A percentile compares a stretch with the other conserved stretches of the same genome.
Evolutionary conservation across 495 filamentous ascomycete species (phyloP).

Genomic region (Lichenothelia convexa): DNA sequence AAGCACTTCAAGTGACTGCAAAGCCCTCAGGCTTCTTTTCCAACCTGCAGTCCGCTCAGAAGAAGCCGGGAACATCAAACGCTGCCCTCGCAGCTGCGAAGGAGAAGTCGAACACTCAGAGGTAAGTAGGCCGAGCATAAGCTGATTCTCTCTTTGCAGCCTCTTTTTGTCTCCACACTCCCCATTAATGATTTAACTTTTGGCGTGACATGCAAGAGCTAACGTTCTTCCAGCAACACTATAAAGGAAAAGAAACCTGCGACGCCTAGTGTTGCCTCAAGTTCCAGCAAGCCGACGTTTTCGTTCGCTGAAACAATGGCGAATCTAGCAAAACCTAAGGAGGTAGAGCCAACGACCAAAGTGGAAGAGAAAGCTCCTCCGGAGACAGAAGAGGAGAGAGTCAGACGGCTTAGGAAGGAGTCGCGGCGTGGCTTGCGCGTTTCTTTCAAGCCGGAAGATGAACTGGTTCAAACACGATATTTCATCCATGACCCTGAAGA

Average conservation of each 20-base stretch:
- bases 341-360: constrained; percentile 32
- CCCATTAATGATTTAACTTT: too few species aligned
- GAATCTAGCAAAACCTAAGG: constrained; percentile 45
- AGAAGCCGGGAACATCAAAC: constrained; percentile 40
- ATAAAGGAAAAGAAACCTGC: constrained; percentile 10
- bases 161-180: too few species aligned
- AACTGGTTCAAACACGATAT: constrained; percentile 50
- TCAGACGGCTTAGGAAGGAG: constrained; percentile 62
- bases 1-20: constrained; percentile 30
- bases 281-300: constrained; percentile 21
- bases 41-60: constrained; percentile 38
- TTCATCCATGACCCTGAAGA: constrained; percentile 72
- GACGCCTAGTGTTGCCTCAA: not conserved
- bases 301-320: constrained; percentile 37
- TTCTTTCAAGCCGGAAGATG: constrained; percentile 51
- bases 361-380: constrained; percentile 34
- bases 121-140: too few species aligned
- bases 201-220: too few species aligned
- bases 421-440: constrained; percentile 51
- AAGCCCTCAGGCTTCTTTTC: constrained; percentile 43
- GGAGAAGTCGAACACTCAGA: too few species aligned
- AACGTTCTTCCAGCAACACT: too few species aligned
- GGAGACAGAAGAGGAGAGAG: constrained; percentile 60
- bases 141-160: too few species aligned
- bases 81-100: constrained; percentile 22